These are phyloP conservation scores for Cynara cardunculus DNA, from an alignment of 129 eudicot genomes.

Conservation along the genomic window DNA sequence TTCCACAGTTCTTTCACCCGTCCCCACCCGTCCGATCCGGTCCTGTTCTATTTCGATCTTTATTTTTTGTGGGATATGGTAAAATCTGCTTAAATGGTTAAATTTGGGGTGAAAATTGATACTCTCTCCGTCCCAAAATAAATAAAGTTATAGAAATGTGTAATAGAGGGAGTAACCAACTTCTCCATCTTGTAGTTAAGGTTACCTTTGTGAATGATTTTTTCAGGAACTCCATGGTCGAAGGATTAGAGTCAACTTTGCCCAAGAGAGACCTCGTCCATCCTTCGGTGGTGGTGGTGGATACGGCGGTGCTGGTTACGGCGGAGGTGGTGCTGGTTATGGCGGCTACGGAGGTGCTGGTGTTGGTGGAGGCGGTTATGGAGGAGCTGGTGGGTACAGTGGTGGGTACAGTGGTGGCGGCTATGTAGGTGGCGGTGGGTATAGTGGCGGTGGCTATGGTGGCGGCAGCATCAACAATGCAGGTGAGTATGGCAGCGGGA, in stretches of 20 bases:
- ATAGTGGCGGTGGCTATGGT: conserved; percentile 23
- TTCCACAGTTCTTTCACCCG: too few relatives aligned
- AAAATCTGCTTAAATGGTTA: background rate
- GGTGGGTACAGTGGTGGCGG: conserved; percentile 22
- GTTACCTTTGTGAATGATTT: background rate
- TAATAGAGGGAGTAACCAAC: background rate
- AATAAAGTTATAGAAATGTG: background rate
- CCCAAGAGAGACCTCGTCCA: conserved; percentile 67
- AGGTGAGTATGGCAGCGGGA: conserved; percentile 25
- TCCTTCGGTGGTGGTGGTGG: conserved; percentile 31
- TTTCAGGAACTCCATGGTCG: conserved; percentile 88
- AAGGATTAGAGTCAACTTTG: conserved; percentile 62
- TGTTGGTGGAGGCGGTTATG: conserved; percentile 26
- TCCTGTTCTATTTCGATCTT: background rate
- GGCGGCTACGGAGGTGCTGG: conserved; percentile 39
- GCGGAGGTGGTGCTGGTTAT: conserved; percentile 32
- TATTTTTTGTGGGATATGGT: background rate
- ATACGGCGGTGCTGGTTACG: conserved; percentile 25
- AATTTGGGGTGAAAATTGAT: background rate
- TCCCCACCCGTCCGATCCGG: too few relatives aligned
- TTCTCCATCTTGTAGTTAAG: background rate
- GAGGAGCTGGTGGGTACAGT: too few relatives aligned
- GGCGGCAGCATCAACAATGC: conserved; percentile 29
- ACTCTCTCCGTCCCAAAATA: background rate
- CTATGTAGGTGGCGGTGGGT: conserved; percentile 26